Conservation (phyloP, 768 basidiomycete genomes). For the Candolleomyces efflorescens region DNA sequence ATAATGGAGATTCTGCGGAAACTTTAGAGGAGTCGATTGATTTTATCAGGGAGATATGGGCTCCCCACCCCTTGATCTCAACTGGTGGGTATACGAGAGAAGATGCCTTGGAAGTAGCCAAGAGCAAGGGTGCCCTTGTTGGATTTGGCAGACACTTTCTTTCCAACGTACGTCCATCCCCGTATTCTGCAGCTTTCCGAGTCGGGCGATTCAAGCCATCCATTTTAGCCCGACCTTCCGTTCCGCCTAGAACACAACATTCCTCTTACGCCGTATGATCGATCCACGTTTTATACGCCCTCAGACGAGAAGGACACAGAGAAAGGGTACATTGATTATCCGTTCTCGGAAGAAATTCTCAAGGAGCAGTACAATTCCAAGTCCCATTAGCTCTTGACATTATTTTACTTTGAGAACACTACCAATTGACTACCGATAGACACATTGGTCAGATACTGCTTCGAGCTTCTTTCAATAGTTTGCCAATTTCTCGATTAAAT, state of each 20-base stretch:
- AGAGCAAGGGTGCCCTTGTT: slow-evolving; percentile 20
- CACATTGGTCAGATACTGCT: too few species aligned
- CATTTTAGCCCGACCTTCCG: slow-evolving; percentile 11
- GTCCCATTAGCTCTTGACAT: too few species aligned
- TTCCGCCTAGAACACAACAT: slow-evolving; percentile 6
- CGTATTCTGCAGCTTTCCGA: neutral
- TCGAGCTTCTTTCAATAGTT: too few species aligned
- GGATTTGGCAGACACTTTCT: slow-evolving; percentile 27
- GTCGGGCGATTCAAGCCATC: neutral
- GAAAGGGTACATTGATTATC: slow-evolving; percentile 28
- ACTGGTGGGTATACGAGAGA: slow-evolving; percentile 43
- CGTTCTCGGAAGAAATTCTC: slow-evolving; percentile 15
- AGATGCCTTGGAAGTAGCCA: slow-evolving; percentile 29
- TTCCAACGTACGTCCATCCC: slow-evolving; percentile 27
- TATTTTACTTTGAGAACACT: too few species aligned
- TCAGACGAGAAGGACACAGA: slow-evolving; percentile 19
- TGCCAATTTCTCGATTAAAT: too few species aligned
- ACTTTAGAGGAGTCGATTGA: slow-evolving; percentile 31
- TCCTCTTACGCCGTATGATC: slow-evolving; percentile 28
- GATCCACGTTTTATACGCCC: slow-evolving; percentile 35
- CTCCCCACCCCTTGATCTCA: slow-evolving; percentile 32
- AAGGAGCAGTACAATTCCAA: too few species aligned
- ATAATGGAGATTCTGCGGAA: neutral
- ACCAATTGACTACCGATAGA: too few species aligned
- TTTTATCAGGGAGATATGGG: slow-evolving; percentile 45